Conservation (phyloP, 495 filamentous ascomycete genomes). For the Stereocaulon alpinum region DNA sequence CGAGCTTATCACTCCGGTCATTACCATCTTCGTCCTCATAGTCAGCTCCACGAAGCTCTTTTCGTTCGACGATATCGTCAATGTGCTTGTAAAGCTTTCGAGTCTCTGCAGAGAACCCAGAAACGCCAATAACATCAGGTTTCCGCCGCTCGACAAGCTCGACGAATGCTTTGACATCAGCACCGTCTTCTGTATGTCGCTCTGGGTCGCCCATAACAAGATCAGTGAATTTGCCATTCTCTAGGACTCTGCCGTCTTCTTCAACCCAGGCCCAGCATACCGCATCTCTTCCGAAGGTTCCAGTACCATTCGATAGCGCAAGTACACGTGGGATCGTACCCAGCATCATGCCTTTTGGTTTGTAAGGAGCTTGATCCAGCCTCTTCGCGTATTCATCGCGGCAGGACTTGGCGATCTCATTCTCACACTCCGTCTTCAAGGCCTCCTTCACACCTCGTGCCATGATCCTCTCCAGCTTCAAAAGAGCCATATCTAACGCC, state of each 20-base stretch:
- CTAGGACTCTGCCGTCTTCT: constrained; percentile 79
- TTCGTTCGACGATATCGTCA: constrained; percentile 60
- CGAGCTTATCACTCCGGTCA: constrained; percentile 56
- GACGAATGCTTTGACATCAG: constrained; percentile 54
- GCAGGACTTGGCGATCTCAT: constrained; percentile 68
- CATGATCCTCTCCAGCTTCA: constrained; percentile 73
- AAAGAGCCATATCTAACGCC: constrained; percentile 68
- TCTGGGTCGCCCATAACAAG: constrained; percentile 59
- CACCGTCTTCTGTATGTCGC: constrained; percentile 51
- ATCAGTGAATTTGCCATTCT: constrained; percentile 76
- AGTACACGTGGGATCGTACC: constrained; percentile 84
- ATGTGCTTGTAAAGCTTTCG: constrained; percentile 71
- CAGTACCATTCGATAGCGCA: constrained; percentile 68
- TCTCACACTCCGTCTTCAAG: constrained; percentile 82
- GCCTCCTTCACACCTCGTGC: constrained; percentile 88
- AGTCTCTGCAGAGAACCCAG: constrained; percentile 84
- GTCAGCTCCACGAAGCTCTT: constrained; percentile 60
- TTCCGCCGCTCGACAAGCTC: constrained; percentile 62
- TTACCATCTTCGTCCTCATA: constrained; percentile 60
- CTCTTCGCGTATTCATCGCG: constrained; percentile 75
- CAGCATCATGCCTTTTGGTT: constrained; percentile 84
- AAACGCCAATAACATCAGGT: constrained; percentile 83
- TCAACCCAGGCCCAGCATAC: constrained; percentile 88
- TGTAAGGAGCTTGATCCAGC: constrained; percentile 91
- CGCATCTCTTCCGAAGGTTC: constrained; percentile 61